A percentile compares a stretch with the other conserved stretches of the same genome.
Conservation (phyloP, 139 green algal species). For the Micractinium sp. region DNA sequence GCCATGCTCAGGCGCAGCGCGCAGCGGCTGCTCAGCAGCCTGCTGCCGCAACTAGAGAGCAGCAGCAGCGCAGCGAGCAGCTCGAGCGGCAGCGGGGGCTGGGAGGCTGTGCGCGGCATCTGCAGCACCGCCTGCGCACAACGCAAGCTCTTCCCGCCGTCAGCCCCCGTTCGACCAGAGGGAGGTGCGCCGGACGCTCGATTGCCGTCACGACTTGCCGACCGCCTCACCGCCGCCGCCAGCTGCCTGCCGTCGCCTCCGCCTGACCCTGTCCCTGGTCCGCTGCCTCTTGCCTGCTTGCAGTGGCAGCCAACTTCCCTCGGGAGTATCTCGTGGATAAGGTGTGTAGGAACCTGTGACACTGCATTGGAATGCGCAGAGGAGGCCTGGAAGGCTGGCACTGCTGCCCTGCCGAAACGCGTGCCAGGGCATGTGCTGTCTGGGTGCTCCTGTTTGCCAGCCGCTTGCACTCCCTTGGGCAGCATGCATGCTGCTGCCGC, state of each 20-base stretch:
- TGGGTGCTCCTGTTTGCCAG: not conserved
- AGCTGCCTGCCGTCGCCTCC: not conserved
- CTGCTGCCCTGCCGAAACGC: no score
- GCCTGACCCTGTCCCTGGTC: no score
- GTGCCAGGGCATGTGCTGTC: not conserved
- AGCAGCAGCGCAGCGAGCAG: not conserved
- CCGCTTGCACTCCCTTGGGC: not conserved
- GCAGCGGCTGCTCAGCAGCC: slow-evolving; percentile 8
- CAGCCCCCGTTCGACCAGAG: not conserved
- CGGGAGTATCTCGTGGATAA: not conserved
- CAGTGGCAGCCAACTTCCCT: not conserved
- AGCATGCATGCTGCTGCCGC: not conserved
- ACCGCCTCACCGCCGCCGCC: not conserved
- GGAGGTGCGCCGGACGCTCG: not conserved
- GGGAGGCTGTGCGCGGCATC: slow-evolving; percentile 13
- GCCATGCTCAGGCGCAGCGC: slow-evolving; percentile 1
- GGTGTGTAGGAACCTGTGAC: not conserved
- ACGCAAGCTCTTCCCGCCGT: slow-evolving; percentile 6
- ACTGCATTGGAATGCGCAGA: not conserved
- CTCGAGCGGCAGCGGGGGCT: not conserved
- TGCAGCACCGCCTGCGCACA: slow-evolving; percentile 7
- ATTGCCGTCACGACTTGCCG: no score
- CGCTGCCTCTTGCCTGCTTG: not conserved
- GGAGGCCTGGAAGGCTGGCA: no score
- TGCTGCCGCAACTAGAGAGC: not conserved